Percentiles rank a stretch among this genome's conserved stretches.
These are phyloP conservation scores for Coniochaeta sp. DNA, from an alignment of 2,329 filamentous ascomycete species.

Conservation along the genomic window DNA sequence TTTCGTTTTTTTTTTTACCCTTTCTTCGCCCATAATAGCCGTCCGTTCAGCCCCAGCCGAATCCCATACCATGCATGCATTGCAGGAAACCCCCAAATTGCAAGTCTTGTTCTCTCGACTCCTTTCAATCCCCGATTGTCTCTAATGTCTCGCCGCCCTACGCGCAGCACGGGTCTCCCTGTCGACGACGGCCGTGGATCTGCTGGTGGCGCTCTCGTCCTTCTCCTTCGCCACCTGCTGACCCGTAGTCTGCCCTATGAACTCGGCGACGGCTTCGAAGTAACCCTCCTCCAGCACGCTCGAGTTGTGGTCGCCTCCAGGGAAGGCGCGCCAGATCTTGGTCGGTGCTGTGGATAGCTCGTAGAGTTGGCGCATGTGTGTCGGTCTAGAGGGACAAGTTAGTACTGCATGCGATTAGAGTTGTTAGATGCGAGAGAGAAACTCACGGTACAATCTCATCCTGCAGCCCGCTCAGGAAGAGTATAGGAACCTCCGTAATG, in stretches of 20 bases:
- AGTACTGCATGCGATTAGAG: background rate
- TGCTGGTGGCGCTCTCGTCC: no score
- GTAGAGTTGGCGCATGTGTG: conserved; percentile 84
- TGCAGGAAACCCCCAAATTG: no score
- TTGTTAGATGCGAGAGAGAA: no score
- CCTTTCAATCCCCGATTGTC: background rate
- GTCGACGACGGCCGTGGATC: background rate
- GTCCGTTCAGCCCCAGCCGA: background rate
- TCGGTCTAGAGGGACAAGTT: conserved; percentile 47
- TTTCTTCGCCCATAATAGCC: background rate
- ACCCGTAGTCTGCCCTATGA: conserved; percentile 46
- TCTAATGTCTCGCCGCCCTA: background rate
- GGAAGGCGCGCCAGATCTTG: conserved; percentile 84
- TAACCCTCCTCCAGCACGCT: conserved; percentile 87
- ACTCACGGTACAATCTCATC: conserved; percentile 97
- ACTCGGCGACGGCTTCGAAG: conserved; percentile 82
- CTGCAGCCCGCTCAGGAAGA: conserved; percentile 85
- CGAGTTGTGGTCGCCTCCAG: conserved; percentile 87
- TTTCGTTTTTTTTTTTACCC: no score
- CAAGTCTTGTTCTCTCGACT: no score
- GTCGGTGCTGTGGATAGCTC: conserved; percentile 65
- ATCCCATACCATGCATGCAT: no score
- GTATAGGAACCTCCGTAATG: conserved; percentile 74
- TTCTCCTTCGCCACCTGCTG: conserved; percentile 8
- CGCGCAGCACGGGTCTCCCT: background rate